These are phyloP conservation scores for Verticillium klebahnii DNA, from an alignment of 2,329 filamentous ascomycete species.

Conservation along the genomic window DNA sequence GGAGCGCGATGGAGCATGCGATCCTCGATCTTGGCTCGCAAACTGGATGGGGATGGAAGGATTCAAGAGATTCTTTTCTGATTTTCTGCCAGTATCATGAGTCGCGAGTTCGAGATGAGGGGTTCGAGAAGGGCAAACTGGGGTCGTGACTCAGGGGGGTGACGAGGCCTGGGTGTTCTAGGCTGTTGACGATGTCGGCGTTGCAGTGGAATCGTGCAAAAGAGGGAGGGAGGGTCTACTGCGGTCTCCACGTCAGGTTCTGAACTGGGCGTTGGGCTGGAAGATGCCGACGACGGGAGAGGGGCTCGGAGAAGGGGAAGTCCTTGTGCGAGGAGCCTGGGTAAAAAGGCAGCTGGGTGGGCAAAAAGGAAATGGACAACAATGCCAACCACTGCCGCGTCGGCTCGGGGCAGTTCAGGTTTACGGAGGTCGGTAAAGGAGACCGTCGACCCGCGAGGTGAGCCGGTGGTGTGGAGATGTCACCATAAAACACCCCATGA, in stretches of 20 bases:
- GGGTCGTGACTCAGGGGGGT: not conserved
- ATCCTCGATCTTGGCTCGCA: not conserved
- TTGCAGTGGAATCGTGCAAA: not conserved
- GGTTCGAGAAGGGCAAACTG: not conserved
- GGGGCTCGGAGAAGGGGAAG: no score
- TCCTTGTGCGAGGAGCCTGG: not conserved
- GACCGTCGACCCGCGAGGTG: not conserved
- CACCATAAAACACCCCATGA: not conserved
- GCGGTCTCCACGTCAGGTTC: not conserved
- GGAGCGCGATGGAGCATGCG: not conserved
- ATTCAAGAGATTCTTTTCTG: not conserved
- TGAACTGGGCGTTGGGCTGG: not conserved
- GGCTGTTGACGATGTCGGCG: not conserved
- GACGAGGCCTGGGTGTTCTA: not conserved
- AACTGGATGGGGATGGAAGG: no score
- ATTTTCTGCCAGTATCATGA: not conserved
- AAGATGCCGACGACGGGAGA: not conserved
- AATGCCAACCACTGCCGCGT: not conserved
- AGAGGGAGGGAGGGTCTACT: not conserved
- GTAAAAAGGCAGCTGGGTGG: not conserved
- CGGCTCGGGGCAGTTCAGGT: not conserved
- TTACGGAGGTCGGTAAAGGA: not conserved
- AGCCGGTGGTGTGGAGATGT: not conserved
- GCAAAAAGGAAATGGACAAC: not conserved
- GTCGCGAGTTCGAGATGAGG: not conserved